Conservation (phyloP, 257 asterid genomes). For the Misopates orontium region DNA sequence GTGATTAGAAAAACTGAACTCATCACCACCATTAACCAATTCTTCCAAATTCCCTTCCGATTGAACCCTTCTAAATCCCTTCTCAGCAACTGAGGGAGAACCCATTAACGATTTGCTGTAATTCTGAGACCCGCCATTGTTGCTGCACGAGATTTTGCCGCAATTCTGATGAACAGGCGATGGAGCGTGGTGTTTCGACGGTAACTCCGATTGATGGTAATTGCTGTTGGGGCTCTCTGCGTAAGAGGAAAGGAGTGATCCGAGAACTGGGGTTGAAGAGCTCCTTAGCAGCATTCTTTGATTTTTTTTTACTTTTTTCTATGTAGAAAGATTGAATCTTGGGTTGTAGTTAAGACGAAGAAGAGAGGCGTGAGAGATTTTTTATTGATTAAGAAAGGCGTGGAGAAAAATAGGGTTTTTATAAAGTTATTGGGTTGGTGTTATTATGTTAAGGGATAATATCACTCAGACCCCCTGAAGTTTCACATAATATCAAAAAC, state of each 20-base stretch:
- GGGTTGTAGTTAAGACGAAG: constrained; percentile 5
- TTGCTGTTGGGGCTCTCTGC: constrained; percentile 56
- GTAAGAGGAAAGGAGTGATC: constrained; percentile 59
- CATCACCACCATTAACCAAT: constrained; percentile 47
- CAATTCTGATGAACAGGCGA: constrained; percentile 22
- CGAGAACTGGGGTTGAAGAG: constrained; percentile 88
- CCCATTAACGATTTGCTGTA: constrained; percentile 32
- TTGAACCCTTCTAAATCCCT: constrained; percentile 58
- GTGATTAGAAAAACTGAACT: constrained; percentile 39
- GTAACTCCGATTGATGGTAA: constrained; percentile 41
- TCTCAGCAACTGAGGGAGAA: constrained; percentile 49
- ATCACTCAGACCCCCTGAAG: too few relatives aligned
- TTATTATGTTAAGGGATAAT: too few relatives aligned
- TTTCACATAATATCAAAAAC: too few relatives aligned
- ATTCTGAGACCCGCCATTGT: constrained; percentile 33
- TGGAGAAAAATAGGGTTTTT: background rate
- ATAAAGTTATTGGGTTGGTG: background rate
- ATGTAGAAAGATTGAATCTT: constrained; percentile 1
- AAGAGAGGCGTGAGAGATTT: constrained; percentile 2
- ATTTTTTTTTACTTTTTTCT: constrained; percentile 13
- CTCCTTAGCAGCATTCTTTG: constrained; percentile 69
- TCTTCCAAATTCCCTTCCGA: constrained; percentile 80
- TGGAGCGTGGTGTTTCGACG: constrained; percentile 39
- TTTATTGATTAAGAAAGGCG: background rate
- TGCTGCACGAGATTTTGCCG: constrained; percentile 38